Base-by-base conservation (phyloP, 2,329 filamentous ascomycete genomes). In the Epichloe gansuensis region DNA sequence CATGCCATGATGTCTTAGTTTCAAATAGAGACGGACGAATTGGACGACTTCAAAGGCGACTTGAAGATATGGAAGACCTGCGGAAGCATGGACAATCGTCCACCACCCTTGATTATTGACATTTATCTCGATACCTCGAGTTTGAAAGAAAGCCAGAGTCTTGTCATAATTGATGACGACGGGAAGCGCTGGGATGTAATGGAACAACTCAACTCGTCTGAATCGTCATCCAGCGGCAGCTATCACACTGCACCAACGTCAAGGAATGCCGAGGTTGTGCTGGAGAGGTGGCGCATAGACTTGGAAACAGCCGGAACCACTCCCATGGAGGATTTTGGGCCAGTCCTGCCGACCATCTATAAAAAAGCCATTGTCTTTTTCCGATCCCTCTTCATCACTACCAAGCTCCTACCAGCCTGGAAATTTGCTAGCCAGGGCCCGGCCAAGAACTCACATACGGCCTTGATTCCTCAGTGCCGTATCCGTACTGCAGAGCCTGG, bases 311-410 rank as follows among this genome's bases (percentile, higher is more conserved):
- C 60, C 15, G 58, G 57, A 49, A 55, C 79, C 80, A 74, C 53
- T 64, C 73, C 64, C 64, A 75, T 57, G 15, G 74, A 78, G 47
- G 80, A 79, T 63, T 87, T 83, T 64, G 78, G 77, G 7, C 73
- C 73, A 11, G 74, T 72, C 35, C 72, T 97, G 49, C 89, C 93
- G 13, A 91, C 88, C 50, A 83, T 95, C 53, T 98, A 98, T 76
- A 98, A 98, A 71, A 93, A 95, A 70, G 89, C 87, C 60, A 95
- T 98, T 57, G 86, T 97, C 58, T 82, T 96, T 60, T 96, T 97
- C 69, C 81, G 93, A 54, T 89, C 89, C 2, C 76, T 98, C 45
- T 95, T 87, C 66, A 81, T 87, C 48, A 86, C 87, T 51, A 81
- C 88, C 41, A 85, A 87, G 60, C 78, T 96, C 55, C 72, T 95